Percentiles rank a stretch among this genome's conserved stretches.
These are phyloP conservation scores for Intubia oerlemansii DNA, from an alignment of 2,329 filamentous ascomycete genomes.

Conservation along the genomic window DNA sequence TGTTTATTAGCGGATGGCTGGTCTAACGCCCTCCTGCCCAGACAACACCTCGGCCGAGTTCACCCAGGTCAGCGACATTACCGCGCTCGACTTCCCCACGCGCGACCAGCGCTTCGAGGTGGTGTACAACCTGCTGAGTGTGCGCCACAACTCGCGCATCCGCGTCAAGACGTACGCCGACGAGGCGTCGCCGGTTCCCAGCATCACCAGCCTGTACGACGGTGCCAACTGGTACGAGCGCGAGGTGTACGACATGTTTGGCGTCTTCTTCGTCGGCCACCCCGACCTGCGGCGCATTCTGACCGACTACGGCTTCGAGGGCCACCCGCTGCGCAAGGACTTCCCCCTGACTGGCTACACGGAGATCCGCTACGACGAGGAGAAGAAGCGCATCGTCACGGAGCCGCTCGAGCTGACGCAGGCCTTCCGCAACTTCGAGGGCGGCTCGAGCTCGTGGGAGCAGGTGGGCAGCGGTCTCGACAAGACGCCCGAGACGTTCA, in stretches of 20 bases:
- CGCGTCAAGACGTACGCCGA: slow-evolving; percentile 98
- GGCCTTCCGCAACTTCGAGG: slow-evolving; percentile 96
- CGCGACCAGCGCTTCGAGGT: slow-evolving; percentile 92
- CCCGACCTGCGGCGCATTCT: slow-evolving; percentile 93
- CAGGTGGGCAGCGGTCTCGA: slow-evolving; percentile 48
- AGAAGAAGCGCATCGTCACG: slow-evolving; percentile 96
- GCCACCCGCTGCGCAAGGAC: slow-evolving; percentile 90
- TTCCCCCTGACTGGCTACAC: slow-evolving; percentile 97
- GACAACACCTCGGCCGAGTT: slow-evolving; percentile 95
- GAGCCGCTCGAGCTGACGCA: slow-evolving; percentile 96
- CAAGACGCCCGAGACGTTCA: slow-evolving; percentile 70
- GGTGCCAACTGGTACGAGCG: slow-evolving; percentile 98
- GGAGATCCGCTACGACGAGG: slow-evolving; percentile 93
- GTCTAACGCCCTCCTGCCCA: too few species aligned
- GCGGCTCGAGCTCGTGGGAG: slow-evolving; percentile 53
- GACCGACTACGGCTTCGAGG: slow-evolving; percentile 98
- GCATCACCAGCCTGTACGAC: slow-evolving; percentile 67
- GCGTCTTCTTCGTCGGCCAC: slow-evolving; percentile 89
- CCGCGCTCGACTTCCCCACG: slow-evolving; percentile 87
- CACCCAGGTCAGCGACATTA: slow-evolving; percentile 83
- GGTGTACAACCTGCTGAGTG: slow-evolving; percentile 90
- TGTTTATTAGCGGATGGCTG: too few species aligned
- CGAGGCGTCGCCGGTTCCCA: slow-evolving; percentile 83
- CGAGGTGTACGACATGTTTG: slow-evolving; percentile 93
- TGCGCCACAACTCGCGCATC: slow-evolving; percentile 91